A percentile compares a stretch with the other conserved stretches of the same genome.
These are phyloP conservation scores for Nakazawaea peltata DNA, from an alignment of 805 yeast species.

Conservation along the genomic window DNA sequence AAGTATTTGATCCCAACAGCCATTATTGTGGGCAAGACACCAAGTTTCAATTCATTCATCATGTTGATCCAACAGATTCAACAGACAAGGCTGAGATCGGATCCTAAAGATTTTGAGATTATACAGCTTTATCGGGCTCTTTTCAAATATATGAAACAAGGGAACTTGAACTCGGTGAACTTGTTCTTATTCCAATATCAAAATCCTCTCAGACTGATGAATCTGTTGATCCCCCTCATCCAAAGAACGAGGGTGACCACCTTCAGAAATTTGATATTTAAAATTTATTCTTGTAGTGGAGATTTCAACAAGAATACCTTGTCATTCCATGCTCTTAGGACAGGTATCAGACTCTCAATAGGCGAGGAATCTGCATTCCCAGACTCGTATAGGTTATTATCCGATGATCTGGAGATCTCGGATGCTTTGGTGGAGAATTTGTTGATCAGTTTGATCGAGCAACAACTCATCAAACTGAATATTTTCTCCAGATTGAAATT, in stretches of 20 bases:
- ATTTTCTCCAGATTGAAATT: constrained; percentile 31
- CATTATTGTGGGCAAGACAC: constrained; percentile 42
- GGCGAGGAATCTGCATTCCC: constrained; percentile 10
- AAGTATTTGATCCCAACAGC: constrained; percentile 44
- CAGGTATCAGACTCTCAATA: constrained; percentile 19
- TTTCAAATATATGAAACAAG: constrained; percentile 26
- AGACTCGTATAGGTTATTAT: constrained; percentile 19
- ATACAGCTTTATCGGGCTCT: constrained; percentile 30
- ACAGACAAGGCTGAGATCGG: too few species aligned
- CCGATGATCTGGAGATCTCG: constrained; percentile 15
- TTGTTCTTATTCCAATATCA: constrained; percentile 24
- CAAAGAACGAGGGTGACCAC: constrained; percentile 37
- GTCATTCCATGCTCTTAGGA: constrained; percentile 15
- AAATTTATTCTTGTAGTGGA: constrained; percentile 13
- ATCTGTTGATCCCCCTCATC: constrained; percentile 33
- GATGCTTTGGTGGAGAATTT: constrained; percentile 41
- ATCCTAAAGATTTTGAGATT: constrained; percentile 15
- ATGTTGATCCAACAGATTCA: constrained; percentile 1
- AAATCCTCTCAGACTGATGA: constrained; percentile 27
- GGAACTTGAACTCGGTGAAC: constrained; percentile 32
- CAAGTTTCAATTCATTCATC: constrained; percentile 24
- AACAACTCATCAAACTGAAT: constrained; percentile 46
- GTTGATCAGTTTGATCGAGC: constrained; percentile 42
- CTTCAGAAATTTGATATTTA: constrained; percentile 31
- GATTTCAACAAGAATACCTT: constrained; percentile 11